Percentiles rank a stretch among this genome's conserved stretches.
These are phyloP conservation scores for Rhypophila decipiens DNA, from an alignment of 495 filamentous ascomycete genomes.

Conservation along the genomic window DNA sequence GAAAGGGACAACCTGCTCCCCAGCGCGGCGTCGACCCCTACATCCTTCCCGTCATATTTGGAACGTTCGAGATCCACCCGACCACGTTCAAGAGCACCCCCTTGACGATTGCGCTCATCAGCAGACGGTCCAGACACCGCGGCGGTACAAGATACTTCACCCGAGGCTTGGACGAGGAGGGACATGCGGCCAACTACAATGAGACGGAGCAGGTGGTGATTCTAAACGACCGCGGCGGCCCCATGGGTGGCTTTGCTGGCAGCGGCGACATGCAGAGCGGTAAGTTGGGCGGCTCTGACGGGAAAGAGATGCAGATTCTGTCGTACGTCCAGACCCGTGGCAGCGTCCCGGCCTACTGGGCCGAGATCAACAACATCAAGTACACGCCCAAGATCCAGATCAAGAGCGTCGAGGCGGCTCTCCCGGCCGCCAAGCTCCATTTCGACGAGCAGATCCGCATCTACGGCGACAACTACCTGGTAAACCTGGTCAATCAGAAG, in stretches of 20 bases:
- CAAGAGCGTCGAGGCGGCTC: slow-evolving; percentile 73
- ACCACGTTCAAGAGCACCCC: slow-evolving; percentile 76
- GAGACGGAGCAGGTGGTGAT: slow-evolving; percentile 92
- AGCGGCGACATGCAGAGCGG: slow-evolving; percentile 68
- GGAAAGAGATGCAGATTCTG: slow-evolving; percentile 76
- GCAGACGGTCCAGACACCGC: slow-evolving; percentile 75
- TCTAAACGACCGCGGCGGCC: slow-evolving; percentile 67
- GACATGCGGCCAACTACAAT: slow-evolving; percentile 96
- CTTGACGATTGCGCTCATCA: slow-evolving; percentile 80
- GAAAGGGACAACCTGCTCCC: slow-evolving; percentile 51
- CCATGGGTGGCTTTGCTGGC: slow-evolving; percentile 74
- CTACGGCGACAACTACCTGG: slow-evolving; percentile 93
- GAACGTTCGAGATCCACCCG: slow-evolving; percentile 80
- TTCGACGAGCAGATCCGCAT: slow-evolving; percentile 86
- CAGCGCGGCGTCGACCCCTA: slow-evolving; percentile 83
- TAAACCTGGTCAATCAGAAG: slow-evolving; percentile 94
- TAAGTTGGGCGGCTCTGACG: slow-evolving; percentile 46
- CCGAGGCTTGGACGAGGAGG: slow-evolving; percentile 83
- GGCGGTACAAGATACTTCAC: slow-evolving; percentile 93
- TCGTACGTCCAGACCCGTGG: slow-evolving; percentile 94
- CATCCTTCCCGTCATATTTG: slow-evolving; percentile 90
- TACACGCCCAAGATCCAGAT: slow-evolving; percentile 88
- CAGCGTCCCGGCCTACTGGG: slow-evolving; percentile 91
- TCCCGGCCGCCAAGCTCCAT: slow-evolving; percentile 71
- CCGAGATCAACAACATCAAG: slow-evolving; percentile 83